phyloP scores from a whole-genome alignment of 768 basidiomycete genomes.

The Naganishia antarctica region DNA sequence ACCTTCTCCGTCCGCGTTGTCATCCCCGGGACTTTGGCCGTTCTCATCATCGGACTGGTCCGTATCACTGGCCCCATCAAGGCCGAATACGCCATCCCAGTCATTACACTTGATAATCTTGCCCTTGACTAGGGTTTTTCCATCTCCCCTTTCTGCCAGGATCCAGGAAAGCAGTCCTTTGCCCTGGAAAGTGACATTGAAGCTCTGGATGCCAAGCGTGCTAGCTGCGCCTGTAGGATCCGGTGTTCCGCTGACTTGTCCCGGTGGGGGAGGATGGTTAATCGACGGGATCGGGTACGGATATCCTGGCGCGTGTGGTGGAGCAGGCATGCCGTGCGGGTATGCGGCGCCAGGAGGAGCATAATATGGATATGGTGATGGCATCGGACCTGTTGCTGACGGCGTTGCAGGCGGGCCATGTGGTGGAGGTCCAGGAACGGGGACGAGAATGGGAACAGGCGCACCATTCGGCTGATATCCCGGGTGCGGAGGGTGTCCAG shows the following conservation, averaged over 20 bases:
- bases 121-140: slow-evolving; percentile 27
- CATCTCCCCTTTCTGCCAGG: slow-evolving; percentile 20
- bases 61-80: neutral
- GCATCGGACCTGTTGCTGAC: neutral
- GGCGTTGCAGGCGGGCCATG: neutral
- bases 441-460: slow-evolving; percentile 14
- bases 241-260: neutral
- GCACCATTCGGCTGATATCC: neutral
- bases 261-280: neutral
- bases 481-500: neutral
- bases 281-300: slow-evolving; percentile 5
- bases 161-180: slow-evolving; percentile 27
- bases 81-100: slow-evolving; percentile 11
- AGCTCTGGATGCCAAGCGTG: slow-evolving; percentile 5
- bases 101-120: slow-evolving; percentile 16
- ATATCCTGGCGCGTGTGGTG: slow-evolving; percentile 3
- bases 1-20: slow-evolving; percentile 14
- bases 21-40: neutral
- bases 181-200: slow-evolving; percentile 20
- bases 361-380: slow-evolving; percentile 11
- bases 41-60: slow-evolving; percentile 3
- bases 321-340: neutral
- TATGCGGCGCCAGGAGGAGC: neutral
- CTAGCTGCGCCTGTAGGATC: neutral
- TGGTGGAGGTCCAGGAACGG: neutral